Base-by-base conservation (phyloP, 2,329 filamentous ascomycete species). In the Cladophialophora yegresii region DNA sequence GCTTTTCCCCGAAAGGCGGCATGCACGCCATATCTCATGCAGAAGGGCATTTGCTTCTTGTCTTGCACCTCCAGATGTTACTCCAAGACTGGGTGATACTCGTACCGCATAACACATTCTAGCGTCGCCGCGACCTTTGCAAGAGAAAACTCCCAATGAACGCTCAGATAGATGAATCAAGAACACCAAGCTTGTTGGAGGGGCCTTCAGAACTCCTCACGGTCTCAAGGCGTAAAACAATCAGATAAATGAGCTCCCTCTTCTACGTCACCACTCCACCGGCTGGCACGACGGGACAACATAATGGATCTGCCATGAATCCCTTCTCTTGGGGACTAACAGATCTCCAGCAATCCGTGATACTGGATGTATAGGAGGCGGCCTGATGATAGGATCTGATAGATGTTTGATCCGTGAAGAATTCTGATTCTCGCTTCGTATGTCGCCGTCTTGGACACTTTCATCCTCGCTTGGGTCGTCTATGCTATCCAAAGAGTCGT, bases 261-360 rank as follows among this genome's bases (percentile, higher is more conserved):
- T 8, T 43, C 5, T 8, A 43, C 13, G 47, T 50, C 9, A 50
- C 20, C 47, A 23, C 23, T 59, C 57, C 45, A 59, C 36, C 30
- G 47, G 57, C 47, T 51, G 47, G 45, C 51, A 51, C 32, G 57
- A 59, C 28, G 57, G 57, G 8, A 59, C 45, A 47, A 68, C 53
- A 51, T 68, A 70, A 58, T 70, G 68, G 64, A 70, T 60, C 47
- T 65, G 66, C 68, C 68, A 70, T 20, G 63, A 62, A 28, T 62
- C 64, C 33, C 66, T 36, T 61, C 64, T 62, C 33, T 68, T 68
- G n/a, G 55, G 58, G 9, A 61, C 47, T 36, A 62, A 58, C 2
- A 62, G 20, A 26, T 68, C 62, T 36, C 58, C 62, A n/a, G 49
- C 36, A 36, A 62, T 40, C n/a, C 58, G 45, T 43, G 61, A 40